These are phyloP conservation scores for Monosporascus sp. DNA, from an alignment of 2,329 filamentous ascomycete species.

Conservation along the genomic window DNA sequence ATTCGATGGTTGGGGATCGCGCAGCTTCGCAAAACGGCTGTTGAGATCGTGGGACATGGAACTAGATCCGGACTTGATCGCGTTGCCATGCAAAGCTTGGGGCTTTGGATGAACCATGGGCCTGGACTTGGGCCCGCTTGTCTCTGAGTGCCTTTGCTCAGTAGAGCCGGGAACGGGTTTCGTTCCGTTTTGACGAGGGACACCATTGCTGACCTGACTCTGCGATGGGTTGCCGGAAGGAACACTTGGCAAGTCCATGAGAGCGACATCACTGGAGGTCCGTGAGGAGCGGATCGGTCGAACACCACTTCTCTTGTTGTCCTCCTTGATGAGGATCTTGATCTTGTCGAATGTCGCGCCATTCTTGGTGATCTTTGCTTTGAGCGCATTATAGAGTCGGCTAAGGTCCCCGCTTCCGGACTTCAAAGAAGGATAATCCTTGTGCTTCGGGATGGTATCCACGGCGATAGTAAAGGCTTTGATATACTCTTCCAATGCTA, in stretches of 20 bases:
- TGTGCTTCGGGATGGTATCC: conserved; percentile 70
- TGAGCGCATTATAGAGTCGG: conserved; percentile 44
- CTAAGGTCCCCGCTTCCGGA: conserved; percentile 45
- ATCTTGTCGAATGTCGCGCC: conserved; percentile 50
- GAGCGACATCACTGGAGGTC: conserved; percentile 4
- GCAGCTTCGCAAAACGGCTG: conserved; percentile 53
- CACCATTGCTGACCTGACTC: neutral
- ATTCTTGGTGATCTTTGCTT: conserved; percentile 44
- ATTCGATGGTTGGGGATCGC: conserved; percentile 36
- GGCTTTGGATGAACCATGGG: conserved; percentile 62
- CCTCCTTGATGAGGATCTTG: conserved; percentile 55
- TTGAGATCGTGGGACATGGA: conserved; percentile 44
- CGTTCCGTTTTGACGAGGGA: neutral
- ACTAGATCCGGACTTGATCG: conserved; percentile 37
- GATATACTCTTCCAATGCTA: conserved; percentile 80
- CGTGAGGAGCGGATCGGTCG: conserved; percentile 31
- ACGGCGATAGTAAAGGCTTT: conserved; percentile 74
- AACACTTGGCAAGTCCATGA: conserved; percentile 12
- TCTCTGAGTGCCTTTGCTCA: neutral
- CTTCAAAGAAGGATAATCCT: conserved; percentile 64
- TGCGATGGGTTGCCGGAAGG: conserved; percentile 10
- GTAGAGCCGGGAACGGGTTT: neutral
- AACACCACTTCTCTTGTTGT: conserved; percentile 60
- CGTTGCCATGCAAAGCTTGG: conserved; percentile 58
- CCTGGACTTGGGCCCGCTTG: conserved; percentile 29